phyloP scores from a whole-genome alignment of 805 yeast genomes.

The Pachysolen tannophilus region DNA sequence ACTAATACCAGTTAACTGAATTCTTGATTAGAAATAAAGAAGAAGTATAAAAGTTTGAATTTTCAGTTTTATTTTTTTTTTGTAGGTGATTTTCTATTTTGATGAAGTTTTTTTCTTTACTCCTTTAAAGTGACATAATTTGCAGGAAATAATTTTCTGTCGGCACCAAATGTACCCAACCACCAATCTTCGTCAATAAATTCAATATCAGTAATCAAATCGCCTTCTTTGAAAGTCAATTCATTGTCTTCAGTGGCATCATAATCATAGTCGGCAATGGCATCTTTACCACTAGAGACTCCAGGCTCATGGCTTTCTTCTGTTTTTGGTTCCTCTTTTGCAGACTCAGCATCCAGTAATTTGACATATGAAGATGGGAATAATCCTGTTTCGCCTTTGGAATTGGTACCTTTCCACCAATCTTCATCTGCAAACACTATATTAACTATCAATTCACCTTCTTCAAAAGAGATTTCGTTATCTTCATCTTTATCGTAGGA shows the following conservation, averaged over 20 bases:
- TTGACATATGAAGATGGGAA: constrained; percentile 51
- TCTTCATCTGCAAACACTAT: constrained; percentile 68
- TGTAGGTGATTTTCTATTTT: too few relatives aligned
- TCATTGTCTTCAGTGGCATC: constrained; percentile 93
- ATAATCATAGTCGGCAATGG: constrained; percentile 68
- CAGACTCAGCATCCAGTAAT: constrained; percentile 18
- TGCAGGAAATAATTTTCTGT: constrained; percentile 82
- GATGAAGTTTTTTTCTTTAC: too few relatives aligned
- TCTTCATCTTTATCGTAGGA: constrained; percentile 73
- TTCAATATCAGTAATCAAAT: constrained; percentile 71
- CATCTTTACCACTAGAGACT: constrained; percentile 24
- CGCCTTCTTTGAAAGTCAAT: constrained; percentile 78
- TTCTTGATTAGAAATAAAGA: too few relatives aligned
- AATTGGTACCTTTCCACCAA: constrained; percentile 48
- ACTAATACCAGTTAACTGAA: too few relatives aligned
- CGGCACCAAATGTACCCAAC: constrained; percentile 80
- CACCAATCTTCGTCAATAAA: constrained; percentile 97
- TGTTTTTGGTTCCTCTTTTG: constrained; percentile 9
- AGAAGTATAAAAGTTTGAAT: too few relatives aligned
- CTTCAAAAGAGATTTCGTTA: constrained; percentile 59
- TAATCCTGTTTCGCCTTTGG: constrained; percentile 35
- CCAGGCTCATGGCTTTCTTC: constrained; percentile 16
- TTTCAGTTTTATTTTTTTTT: too few relatives aligned
- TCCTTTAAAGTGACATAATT: constrained; percentile 55
- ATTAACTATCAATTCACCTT: constrained; percentile 58